These are phyloP conservation scores for Canavalia gladiata DNA, from an alignment of 306 rosid species.

Conservation along the genomic window DNA sequence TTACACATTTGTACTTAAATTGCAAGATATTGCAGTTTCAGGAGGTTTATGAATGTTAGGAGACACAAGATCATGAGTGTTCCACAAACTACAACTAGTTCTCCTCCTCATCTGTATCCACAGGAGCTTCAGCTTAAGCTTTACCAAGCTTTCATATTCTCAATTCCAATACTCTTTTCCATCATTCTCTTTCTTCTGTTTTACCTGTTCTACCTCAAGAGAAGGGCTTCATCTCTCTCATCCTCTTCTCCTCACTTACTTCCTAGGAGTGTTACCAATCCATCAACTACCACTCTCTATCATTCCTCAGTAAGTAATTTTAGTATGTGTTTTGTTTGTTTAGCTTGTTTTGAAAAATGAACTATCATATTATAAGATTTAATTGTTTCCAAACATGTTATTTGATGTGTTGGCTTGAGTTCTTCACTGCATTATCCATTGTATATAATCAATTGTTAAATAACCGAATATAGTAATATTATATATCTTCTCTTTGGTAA, in stretches of 20 bases:
- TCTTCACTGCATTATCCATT: constrained; percentile 14
- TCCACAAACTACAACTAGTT: constrained; percentile 57
- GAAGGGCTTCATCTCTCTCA: constrained; percentile 73
- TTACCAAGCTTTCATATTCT: constrained; percentile 95
- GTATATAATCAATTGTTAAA: background rate
- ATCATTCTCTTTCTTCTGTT: constrained; percentile 82
- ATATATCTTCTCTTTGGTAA: background rate
- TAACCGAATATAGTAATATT: background rate
- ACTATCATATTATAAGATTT: too few species aligned
- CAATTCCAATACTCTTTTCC: constrained; percentile 89
- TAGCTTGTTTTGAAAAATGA: too few species aligned
- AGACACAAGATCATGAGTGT: constrained; percentile 50
- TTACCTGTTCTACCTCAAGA: constrained; percentile 88
- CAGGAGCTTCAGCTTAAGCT: constrained; percentile 87
- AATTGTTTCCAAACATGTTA: too few species aligned
- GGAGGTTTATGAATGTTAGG: constrained; percentile 15
- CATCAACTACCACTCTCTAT: constrained; percentile 47
- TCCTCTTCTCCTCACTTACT: constrained; percentile 59
- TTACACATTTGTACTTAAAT: background rate
- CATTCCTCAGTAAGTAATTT: constrained; percentile 56
- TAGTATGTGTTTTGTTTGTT: too few species aligned
- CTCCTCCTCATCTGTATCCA: constrained; percentile 72
- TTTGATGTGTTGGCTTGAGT: background rate
- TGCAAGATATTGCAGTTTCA: background rate
- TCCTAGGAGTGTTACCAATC: constrained; percentile 52